phyloP scores from a whole-genome alignment of 2,329 filamentous ascomycete species.

The Onygena corvina region DNA sequence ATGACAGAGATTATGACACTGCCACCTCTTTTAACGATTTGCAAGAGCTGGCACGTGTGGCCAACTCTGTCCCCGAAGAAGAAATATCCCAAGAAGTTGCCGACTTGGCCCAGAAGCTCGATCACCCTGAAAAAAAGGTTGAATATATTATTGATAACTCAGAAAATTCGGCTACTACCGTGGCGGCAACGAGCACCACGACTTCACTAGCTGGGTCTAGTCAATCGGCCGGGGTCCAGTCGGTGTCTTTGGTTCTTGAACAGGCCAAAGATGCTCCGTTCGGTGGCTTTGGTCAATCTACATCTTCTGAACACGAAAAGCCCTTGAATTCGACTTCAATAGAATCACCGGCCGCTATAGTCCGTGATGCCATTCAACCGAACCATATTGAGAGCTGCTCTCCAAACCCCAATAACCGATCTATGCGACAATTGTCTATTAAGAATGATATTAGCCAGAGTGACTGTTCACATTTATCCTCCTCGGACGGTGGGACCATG shows the following conservation, averaged over 20 bases:
- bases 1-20: constrained; percentile 59
- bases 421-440: neutral
- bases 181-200: neutral
- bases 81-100: constrained; percentile 14
- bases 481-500: neutral
- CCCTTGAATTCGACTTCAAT: no score
- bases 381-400: no score
- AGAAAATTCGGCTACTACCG: constrained; percentile 7
- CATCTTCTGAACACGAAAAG: no score
- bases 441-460: neutral
- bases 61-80: constrained; percentile 35
- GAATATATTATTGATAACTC: constrained; percentile 15
- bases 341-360: no score
- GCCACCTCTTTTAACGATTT: constrained; percentile 58
- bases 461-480: neutral
- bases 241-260: neutral
- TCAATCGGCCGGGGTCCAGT: neutral
- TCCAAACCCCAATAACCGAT: no score
- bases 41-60: constrained; percentile 51
- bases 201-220: neutral
- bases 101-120: constrained; percentile 10
- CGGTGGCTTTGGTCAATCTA: no score
- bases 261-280: no score
- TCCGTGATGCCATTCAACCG: no score
- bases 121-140: constrained; percentile 8